Conservation (phyloP, 2,329 filamentous ascomycete species). For the Arthrobotrys pseudoclavata region DNA sequence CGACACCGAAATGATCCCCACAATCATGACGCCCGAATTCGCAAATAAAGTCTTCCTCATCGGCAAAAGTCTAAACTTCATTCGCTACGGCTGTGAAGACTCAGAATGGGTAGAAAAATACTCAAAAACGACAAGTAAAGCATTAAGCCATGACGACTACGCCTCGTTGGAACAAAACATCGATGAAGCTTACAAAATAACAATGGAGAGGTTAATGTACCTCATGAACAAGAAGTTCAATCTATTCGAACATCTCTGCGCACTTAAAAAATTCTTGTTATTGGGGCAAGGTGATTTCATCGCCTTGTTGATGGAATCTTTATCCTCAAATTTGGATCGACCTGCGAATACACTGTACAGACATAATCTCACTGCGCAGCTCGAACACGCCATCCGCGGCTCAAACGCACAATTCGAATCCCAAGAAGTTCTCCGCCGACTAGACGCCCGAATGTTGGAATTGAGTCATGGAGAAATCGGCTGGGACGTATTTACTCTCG, state of each 20-base stretch:
- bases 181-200: constrained; percentile 96
- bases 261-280: constrained; percentile 93
- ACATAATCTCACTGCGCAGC: constrained; percentile 95
- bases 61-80: constrained; percentile 97
- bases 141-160: constrained; percentile 92
- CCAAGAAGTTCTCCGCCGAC: constrained; percentile 86
- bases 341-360: constrained; percentile 97
- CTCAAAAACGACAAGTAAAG: constrained; percentile 91
- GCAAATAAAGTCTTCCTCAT: constrained; percentile 97
- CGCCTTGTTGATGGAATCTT: constrained; percentile 93
- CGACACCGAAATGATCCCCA: constrained; percentile 86
- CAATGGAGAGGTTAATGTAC: constrained; percentile 93
- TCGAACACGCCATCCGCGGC: constrained; percentile 96
- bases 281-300: constrained; percentile 98
- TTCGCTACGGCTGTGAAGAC: constrained; percentile 93
- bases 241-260: constrained; percentile 89
- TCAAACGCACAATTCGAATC: constrained; percentile 97
- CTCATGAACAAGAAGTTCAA: constrained; percentile 97
- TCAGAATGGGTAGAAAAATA: constrained; percentile 96
- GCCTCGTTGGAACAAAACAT: constrained; percentile 92
- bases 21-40: constrained; percentile 92
- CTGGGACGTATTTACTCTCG: constrained; percentile 98
- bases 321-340: constrained; percentile 90
- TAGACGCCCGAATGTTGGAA: constrained; percentile 98
- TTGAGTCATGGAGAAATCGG: constrained; percentile 96